Base-by-base conservation (phyloP, 1,139 yeast genomes). In the Geotrichum europaeum region DNA sequence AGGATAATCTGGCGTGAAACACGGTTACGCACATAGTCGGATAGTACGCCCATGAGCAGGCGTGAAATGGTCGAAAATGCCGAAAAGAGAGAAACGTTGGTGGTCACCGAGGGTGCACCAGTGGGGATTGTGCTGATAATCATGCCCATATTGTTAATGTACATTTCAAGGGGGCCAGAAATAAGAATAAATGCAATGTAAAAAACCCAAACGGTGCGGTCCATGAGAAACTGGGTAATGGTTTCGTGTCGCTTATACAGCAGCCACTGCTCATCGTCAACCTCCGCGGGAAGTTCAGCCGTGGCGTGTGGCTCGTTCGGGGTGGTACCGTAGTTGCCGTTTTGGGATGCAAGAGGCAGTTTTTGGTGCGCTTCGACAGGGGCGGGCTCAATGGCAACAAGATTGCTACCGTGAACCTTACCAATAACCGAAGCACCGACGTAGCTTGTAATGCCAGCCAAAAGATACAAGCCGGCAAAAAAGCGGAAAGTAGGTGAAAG, bases 151-250 rank as follows among this genome's bases (percentile, higher is more conserved):
- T 91, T 89, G 62, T 91, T 89, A 66, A 90, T 84, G 72, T 84
- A 91, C 78, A 91, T 85, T 69, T 94, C 98, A 64, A 90, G 76
- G 0, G 97, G 96, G 0, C 98, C 99, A 40, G 90, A 77, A 45
- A 86, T 80, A 47, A 89, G 75, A 40, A 91, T 78, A 63, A 91
- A 80, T 9, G 92, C 82, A 2, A 80, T 65, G 49, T 88, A 78
- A 25, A 90, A 75, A 2, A 85, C 65, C 80, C 90, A 86, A 55
- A 90, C 84, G 2, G 87, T 80, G 47, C 80, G 80, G 69, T 88
- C 94, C 30, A 72, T 73, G 54, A 89, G 71, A 67, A 92, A 89
- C 6, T 67, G 69, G 25, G 51, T 45, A 20, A 49, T 55, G n/a
- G 30, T 53, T 45, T 52, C 53, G 49, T 53, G 57, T 20, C 52